phyloP scores from a whole-genome alignment of 495 filamentous ascomycete genomes.

The Aspergillus cavernicola region DNA sequence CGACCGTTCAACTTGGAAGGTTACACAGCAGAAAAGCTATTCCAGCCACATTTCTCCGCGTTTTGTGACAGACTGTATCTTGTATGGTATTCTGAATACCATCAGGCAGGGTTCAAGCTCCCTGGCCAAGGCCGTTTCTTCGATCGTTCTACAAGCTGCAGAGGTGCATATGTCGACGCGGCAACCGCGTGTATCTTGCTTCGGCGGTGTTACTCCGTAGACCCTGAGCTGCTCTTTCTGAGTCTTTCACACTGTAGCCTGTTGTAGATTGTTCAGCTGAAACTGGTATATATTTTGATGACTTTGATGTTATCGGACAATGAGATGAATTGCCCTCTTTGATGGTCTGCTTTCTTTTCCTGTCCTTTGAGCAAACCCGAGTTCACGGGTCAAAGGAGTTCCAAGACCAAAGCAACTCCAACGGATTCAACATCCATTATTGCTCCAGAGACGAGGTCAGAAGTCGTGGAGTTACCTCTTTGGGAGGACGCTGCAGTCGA shows the following conservation, averaged over 20 bases:
- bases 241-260: too few relatives aligned
- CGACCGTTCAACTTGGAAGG: background rate
- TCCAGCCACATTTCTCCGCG: conserved; percentile 6
- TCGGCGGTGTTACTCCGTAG: background rate
- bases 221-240: too few relatives aligned
- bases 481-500: conserved; percentile 15
- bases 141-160: background rate
- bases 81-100: conserved; percentile 9
- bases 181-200: too few relatives aligned
- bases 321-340: too few relatives aligned
- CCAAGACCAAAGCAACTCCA: too few relatives aligned
- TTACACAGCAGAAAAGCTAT: conserved; percentile 10
- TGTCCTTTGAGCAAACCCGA: too few relatives aligned
- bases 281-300: too few relatives aligned
- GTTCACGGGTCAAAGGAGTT: too few relatives aligned
- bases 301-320: too few relatives aligned
- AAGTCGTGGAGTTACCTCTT: conserved; percentile 18
- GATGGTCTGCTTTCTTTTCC: too few relatives aligned
- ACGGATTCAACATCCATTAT: too few relatives aligned
- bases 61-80: conserved; percentile 12
- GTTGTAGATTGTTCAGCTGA: background rate
- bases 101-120: conserved; percentile 1
- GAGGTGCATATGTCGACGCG: conserved; percentile 7
- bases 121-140: background rate
- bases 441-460: too few relatives aligned